phyloP scores from a whole-genome alignment of 208 protist species.

The Trypanosoma melophagium region DNA sequence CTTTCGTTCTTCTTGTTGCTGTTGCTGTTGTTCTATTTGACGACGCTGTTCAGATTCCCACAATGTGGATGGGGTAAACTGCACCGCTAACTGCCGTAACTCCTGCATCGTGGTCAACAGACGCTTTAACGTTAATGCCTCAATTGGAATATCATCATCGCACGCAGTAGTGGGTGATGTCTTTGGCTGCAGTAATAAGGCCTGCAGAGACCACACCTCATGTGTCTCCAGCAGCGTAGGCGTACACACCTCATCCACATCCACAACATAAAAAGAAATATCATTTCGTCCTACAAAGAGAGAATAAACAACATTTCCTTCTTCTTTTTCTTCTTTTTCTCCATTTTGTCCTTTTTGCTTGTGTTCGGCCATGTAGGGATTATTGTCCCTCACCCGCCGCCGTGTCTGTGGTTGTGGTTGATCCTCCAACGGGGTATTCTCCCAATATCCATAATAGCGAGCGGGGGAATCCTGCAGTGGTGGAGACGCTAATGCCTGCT shows the following conservation, averaged over 20 bases:
- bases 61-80: background rate
- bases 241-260: constrained; percentile 81
- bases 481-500: constrained; percentile 39
- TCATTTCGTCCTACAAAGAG: constrained; percentile 70
- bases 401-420: constrained; percentile 48
- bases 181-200: constrained; percentile 36
- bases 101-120: constrained; percentile 52
- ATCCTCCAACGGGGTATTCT: constrained; percentile 48
- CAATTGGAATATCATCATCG: constrained; percentile 34
- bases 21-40: background rate
- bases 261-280: constrained; percentile 62
- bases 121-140: constrained; percentile 44
- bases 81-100: constrained; percentile 2
- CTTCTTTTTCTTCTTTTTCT: background rate
- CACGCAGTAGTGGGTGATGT: constrained; percentile 56
- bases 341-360: too few species aligned
- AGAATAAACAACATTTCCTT: constrained; percentile 25
- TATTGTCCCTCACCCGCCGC: constrained; percentile 32
- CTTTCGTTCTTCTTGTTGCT: background rate
- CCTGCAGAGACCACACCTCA: constrained; percentile 77
- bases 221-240: constrained; percentile 59
- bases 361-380: constrained; percentile 30
- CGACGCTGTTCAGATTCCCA: background rate
- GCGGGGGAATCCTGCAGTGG: background rate
- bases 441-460: constrained; percentile 68